A percentile compares a stretch with the other conserved stretches of the same genome.
Conservation (phyloP, 75 land plant species). For the Chamaecyparis obtusa region DNA sequence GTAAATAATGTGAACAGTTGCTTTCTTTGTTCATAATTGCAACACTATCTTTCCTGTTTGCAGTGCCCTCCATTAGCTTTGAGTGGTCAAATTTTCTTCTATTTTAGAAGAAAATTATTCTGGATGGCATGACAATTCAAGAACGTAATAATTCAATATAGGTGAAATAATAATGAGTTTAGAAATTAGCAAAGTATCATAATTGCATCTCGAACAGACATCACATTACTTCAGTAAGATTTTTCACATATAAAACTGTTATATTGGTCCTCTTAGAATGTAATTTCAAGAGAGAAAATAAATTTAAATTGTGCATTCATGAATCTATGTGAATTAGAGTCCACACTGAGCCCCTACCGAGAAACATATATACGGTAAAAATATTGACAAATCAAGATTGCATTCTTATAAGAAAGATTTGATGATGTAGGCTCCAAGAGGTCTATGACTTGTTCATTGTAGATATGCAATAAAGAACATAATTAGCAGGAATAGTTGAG, state of each 20-base stretch:
- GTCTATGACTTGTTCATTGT: conserved; percentile 30
- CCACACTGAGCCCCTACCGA: neutral
- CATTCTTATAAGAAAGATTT: too few relatives aligned
- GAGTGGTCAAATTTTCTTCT: too few relatives aligned
- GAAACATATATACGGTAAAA: neutral
- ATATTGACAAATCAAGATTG: neutral
- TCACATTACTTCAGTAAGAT: conserved; percentile 29
- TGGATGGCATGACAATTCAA: neutral
- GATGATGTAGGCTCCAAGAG: too few relatives aligned
- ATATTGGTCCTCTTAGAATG: conserved; percentile 29
- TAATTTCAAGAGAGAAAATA: neutral
- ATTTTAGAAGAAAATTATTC: neutral
- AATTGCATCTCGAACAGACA: conserved; percentile 26
- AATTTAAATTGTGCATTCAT: neutral
- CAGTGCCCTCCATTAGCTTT: conserved; percentile 46
- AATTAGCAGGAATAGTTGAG: conserved; percentile 43
- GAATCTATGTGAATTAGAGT: neutral
- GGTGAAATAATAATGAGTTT: neutral
- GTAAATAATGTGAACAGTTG: conserved; percentile 66
- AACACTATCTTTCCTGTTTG: conserved; percentile 53
- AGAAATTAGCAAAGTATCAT: conserved; percentile 17
- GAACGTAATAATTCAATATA: too few relatives aligned
- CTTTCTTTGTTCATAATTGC: conserved; percentile 66
- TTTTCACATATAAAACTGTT: conserved; percentile 43
- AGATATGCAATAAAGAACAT: conserved; percentile 37